phyloP scores from a whole-genome alignment of 148 eudicot species.

The Euryodendron excelsum region DNA sequence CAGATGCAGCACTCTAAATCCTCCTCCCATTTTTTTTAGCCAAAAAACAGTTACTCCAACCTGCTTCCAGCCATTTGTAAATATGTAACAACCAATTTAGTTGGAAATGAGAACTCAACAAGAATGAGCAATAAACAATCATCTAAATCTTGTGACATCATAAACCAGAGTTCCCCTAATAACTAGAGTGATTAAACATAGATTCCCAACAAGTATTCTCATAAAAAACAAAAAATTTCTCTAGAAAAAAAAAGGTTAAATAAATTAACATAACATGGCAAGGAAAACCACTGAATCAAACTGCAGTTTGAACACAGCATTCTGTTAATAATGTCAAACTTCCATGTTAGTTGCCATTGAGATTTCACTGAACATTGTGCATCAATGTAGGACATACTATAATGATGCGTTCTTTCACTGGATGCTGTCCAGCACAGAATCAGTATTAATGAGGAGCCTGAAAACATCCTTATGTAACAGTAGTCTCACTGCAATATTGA shows the following conservation, averaged over 20 bases:
- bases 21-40: slow-evolving; percentile 62
- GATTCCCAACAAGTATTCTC: neutral
- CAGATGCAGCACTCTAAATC: slow-evolving; percentile 75
- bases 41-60: slow-evolving; percentile 19
- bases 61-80: slow-evolving; percentile 18
- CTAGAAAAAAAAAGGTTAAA: too few species aligned
- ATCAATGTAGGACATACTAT: neutral
- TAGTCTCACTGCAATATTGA: too few species aligned
- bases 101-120: neutral
- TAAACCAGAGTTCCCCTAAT: neutral
- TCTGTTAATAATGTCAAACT: neutral
- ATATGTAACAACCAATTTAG: neutral
- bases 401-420: neutral
- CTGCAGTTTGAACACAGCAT: too few species aligned
- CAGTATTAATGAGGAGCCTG: neutral
- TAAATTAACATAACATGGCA: neutral
- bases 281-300: neutral
- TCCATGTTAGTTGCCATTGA: neutral
- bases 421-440: neutral
- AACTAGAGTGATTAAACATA: neutral
- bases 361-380: neutral
- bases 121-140: neutral
- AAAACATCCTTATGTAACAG: neutral
- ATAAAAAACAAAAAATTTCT: neutral
- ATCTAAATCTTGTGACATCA: neutral